Conservation (phyloP, 2,329 filamentous ascomycete genomes). For the Penicillium hesseltinei region DNA sequence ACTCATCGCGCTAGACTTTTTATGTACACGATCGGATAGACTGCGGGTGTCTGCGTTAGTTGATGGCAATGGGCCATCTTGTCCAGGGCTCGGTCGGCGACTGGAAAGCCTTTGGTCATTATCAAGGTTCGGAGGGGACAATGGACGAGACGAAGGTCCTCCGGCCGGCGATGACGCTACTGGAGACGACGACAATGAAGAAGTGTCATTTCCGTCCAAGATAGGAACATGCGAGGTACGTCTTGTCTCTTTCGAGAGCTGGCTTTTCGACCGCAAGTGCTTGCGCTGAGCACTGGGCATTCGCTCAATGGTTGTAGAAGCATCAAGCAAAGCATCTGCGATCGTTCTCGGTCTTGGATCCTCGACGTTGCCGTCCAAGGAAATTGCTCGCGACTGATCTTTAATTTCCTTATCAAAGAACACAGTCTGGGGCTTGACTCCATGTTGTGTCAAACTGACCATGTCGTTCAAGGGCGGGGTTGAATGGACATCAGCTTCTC, state of each 20-base stretch:
- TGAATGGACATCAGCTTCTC: conserved; percentile 42
- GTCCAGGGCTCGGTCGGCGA: conserved; percentile 26
- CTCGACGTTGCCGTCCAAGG: conserved; percentile 31
- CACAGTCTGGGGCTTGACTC: conserved; percentile 80
- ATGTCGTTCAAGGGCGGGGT: conserved; percentile 63
- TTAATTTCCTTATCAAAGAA: conserved; percentile 79
- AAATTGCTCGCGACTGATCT: conserved; percentile 41
- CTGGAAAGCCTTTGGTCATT: conserved; percentile 32
- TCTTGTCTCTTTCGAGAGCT: conserved; percentile 36
- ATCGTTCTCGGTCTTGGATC: conserved; percentile 68
- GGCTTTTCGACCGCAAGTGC: conserved; percentile 41
- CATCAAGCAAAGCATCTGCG: conserved; percentile 84
- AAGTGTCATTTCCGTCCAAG: conserved; percentile 22
- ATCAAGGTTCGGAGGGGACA: conserved; percentile 37
- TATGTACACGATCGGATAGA: conserved; percentile 29
- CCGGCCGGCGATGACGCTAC: conserved; percentile 38
- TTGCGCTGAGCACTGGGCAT: conserved; percentile 49
- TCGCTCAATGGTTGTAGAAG: conserved; percentile 82
- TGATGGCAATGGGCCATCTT: conserved; percentile 31
- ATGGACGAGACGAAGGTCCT: conserved; percentile 30
- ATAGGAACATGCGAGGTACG: not conserved
- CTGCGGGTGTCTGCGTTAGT: conserved; percentile 35
- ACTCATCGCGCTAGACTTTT: conserved; percentile 57
- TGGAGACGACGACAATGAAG: conserved; percentile 35
- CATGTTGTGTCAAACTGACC: conserved; percentile 70